A percentile compares a stretch with the other conserved stretches of the same genome.
These are phyloP conservation scores for Rhodotorula babjevae DNA, from an alignment of 768 basidiomycete species.

Conservation along the genomic window DNA sequence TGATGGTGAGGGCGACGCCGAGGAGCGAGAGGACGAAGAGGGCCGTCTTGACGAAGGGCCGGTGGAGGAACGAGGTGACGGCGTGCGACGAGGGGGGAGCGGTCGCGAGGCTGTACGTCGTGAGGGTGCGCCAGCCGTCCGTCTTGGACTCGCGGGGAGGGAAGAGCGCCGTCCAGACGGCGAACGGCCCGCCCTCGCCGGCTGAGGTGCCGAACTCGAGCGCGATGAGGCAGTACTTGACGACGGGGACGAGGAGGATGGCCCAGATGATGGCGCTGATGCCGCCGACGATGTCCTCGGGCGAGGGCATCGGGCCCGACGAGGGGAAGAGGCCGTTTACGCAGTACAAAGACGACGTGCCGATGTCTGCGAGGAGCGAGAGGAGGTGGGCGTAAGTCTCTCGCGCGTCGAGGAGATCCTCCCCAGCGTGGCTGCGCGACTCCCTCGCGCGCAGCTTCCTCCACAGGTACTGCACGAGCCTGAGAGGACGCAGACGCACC, in stretches of 20 bases:
- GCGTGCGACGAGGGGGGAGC: not conserved
- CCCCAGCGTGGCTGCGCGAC: too few species aligned
- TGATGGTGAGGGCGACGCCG: constrained; percentile 63
- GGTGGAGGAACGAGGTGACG: constrained; percentile 5
- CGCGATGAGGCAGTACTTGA: constrained; percentile 56
- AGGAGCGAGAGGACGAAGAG: constrained; percentile 54
- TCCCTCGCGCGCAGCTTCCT: too few species aligned
- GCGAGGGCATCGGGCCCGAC: constrained; percentile 52
- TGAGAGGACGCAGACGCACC: too few species aligned
- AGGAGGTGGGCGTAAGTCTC: too few species aligned
- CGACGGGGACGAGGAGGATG: not conserved
- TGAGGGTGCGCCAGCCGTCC: constrained; percentile 45
- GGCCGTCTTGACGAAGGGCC: constrained; percentile 1
- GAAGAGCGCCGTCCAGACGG: constrained; percentile 56
- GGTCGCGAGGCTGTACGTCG: constrained; percentile 49
- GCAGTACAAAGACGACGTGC: constrained; percentile 63
- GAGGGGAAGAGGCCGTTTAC: constrained; percentile 63
- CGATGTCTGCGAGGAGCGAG: not conserved
- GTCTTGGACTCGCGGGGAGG: constrained; percentile 47
- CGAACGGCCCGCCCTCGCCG: constrained; percentile 59
- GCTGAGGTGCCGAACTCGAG: constrained; percentile 52
- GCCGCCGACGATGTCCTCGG: constrained; percentile 63
- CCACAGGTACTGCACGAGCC: too few species aligned
- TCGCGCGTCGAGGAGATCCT: too few species aligned
- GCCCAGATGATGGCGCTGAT: constrained; percentile 48